Conservation (phyloP, 129 eudicot genomes). For the Saussurea involucrata region DNA sequence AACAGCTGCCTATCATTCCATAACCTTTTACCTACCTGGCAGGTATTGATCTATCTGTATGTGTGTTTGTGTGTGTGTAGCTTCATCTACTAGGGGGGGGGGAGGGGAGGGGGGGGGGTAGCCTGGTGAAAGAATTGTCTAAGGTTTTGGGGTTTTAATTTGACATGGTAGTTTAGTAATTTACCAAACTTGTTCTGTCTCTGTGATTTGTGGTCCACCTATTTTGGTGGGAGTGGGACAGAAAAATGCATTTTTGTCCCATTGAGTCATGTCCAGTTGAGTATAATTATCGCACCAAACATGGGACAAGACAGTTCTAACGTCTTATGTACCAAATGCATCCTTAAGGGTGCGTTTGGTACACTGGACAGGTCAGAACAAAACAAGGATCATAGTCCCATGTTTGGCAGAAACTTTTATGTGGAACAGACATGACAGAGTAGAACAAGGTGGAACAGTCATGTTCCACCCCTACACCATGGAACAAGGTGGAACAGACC, state of each 20-base stretch:
- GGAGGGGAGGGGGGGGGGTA: neutral
- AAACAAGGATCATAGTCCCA: too few relatives aligned
- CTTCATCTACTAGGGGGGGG: neutral
- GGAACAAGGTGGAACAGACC: too few relatives aligned
- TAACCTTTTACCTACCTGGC: constrained; percentile 31
- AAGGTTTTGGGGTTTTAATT: neutral
- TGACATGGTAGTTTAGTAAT: neutral
- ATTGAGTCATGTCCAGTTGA: neutral
- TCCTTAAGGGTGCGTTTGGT: too few relatives aligned
- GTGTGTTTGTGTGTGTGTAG: neutral
- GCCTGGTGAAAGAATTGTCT: neutral
- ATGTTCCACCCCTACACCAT: too few relatives aligned
- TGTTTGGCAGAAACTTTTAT: too few relatives aligned
- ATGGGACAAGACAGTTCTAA: neutral
- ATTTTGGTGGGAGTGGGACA: neutral
- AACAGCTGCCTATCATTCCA: constrained; percentile 43
- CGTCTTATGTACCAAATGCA: too few relatives aligned
- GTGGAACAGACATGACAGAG: too few relatives aligned
- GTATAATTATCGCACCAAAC: neutral
- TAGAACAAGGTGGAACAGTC: too few relatives aligned
- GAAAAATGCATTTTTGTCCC: neutral
- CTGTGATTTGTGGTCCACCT: neutral
- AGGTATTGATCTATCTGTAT: constrained; percentile 39
- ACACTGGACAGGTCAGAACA: too few relatives aligned
- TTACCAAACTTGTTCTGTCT: neutral